A percentile compares a stretch with the other conserved stretches of the same genome.
Evolutionary conservation across 2,329 filamentous ascomycete genomes (phyloP).

Genomic region (Arthrobotrys musiformis): DNA sequence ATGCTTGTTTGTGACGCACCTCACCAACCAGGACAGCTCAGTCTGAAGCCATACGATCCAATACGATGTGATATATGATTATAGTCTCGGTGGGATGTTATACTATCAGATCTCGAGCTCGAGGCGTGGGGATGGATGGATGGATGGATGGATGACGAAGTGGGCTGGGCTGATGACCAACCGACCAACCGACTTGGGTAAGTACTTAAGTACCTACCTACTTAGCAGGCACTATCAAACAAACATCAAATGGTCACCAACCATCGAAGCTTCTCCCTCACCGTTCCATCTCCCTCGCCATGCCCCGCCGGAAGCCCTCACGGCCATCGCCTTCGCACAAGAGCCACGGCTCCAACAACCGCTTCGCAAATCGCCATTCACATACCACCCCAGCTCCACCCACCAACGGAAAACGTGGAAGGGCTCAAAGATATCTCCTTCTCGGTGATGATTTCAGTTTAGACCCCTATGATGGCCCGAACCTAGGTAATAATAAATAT

Average conservation of each 20-base stretch:
- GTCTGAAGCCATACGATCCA: too few relatives aligned
- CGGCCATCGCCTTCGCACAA: conserved; percentile 21
- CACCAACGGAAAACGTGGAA: conserved; percentile 20
- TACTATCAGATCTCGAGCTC: too few relatives aligned
- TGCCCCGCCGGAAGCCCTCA: conserved; percentile 38
- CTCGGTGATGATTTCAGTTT: conserved; percentile 29
- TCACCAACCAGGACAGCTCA: too few relatives aligned
- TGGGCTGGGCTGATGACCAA: conserved; percentile 27
- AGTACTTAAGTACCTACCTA: too few relatives aligned
- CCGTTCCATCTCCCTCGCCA: neutral
- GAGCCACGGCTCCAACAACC: neutral
- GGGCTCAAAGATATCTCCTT: conserved; percentile 22
- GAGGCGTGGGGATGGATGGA: neutral
- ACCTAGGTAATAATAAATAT: too few relatives aligned
- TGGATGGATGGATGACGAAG: conserved; percentile 42
- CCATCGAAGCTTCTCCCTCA: neutral
- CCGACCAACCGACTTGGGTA: too few relatives aligned
- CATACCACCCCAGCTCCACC: neutral
- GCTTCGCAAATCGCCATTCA: neutral
- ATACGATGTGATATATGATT: too few relatives aligned
- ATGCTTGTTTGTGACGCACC: too few relatives aligned
- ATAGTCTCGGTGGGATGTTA: too few relatives aligned
- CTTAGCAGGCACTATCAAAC: too few relatives aligned
- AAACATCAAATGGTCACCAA: too few relatives aligned
- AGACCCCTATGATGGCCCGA: conserved; percentile 2